Conservation (phyloP, 2,329 filamentous ascomycete species). For the Trichophyton simii region DNA sequence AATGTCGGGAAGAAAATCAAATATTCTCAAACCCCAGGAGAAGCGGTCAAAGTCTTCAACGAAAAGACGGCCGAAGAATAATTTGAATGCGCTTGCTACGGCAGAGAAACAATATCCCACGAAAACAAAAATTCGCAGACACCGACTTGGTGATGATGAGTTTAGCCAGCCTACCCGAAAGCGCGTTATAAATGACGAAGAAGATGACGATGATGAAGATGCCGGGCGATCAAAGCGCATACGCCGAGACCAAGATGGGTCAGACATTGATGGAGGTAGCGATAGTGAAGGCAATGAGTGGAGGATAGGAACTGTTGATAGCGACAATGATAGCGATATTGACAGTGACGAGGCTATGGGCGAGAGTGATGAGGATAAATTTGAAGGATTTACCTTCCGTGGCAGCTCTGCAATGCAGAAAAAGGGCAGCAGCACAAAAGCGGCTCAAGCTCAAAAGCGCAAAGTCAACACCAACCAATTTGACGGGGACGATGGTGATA, state of each 20-base stretch:
- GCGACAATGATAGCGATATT: conserved; percentile 55
- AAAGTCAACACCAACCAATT: conserved; percentile 12
- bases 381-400: conserved; percentile 61
- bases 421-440: conserved; percentile 23
- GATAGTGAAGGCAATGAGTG: conserved; percentile 80
- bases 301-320: conserved; percentile 59
- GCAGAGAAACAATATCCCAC: conserved; percentile 47
- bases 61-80: conserved; percentile 37
- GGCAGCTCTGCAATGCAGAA: conserved; percentile 38
- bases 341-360: conserved; percentile 76
- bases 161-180: conserved; percentile 32
- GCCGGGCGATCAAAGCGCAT: conserved; percentile 31
- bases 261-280: conserved; percentile 57
- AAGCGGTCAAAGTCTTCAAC: conserved; percentile 30
- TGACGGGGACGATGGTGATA: conserved; percentile 31
- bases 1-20: conserved; percentile 33
- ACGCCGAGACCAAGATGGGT: conserved; percentile 34
- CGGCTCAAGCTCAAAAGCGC: conserved; percentile 14
- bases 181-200: conserved; percentile 18
- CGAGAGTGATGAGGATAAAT: conserved; percentile 73
- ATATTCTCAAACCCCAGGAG: conserved; percentile 29
- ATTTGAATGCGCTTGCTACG: conserved; percentile 52
- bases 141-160: conserved; percentile 46
- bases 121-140: conserved; percentile 41
- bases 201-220: conserved; percentile 24